Conservation (phyloP, 768 basidiomycete genomes). For the Tricholoma flavovirens region DNA sequence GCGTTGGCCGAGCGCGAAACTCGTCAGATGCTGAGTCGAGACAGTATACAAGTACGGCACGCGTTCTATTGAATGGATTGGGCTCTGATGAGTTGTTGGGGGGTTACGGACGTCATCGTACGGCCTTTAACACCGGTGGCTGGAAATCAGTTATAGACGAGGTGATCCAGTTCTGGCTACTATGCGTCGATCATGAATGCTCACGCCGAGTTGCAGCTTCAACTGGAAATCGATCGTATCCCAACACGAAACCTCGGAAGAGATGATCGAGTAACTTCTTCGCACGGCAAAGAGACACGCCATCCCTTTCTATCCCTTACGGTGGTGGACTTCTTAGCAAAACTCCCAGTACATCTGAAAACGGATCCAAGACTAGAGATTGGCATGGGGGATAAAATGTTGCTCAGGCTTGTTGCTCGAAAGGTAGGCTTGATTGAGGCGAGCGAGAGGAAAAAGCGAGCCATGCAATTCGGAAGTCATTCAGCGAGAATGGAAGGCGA, state of each 20-base stretch:
- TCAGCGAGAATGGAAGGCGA: constrained; percentile 80
- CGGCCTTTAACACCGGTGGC: constrained; percentile 58
- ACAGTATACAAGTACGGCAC: constrained; percentile 67
- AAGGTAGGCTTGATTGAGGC: constrained; percentile 75
- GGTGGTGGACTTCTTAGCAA: constrained; percentile 71
- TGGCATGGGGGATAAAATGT: constrained; percentile 87
- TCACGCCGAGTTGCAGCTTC: constrained; percentile 48
- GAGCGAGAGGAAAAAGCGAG: constrained; percentile 76
- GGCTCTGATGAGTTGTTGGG: constrained; percentile 95
- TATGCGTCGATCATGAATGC: not conserved
- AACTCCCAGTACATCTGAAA: constrained; percentile 77
- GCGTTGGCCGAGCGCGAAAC: constrained; percentile 52
- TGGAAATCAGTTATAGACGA: constrained; percentile 80
- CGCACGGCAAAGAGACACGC: constrained; percentile 86
- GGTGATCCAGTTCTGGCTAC: constrained; percentile 34
- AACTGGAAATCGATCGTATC: constrained; percentile 83
- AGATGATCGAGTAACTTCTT: constrained; percentile 91
- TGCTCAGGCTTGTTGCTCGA: constrained; percentile 66
- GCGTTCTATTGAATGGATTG: constrained; percentile 83
- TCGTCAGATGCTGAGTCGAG: constrained; percentile 27
- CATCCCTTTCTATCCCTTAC: constrained; percentile 86
- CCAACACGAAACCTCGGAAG: constrained; percentile 87
- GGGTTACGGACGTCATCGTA: constrained; percentile 87
- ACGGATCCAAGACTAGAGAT: constrained; percentile 66
- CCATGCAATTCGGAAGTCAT: constrained; percentile 95